Evolutionary conservation across 2,329 filamentous ascomycete species (phyloP).

Genomic region (Penicillium sumatraense): DNA sequence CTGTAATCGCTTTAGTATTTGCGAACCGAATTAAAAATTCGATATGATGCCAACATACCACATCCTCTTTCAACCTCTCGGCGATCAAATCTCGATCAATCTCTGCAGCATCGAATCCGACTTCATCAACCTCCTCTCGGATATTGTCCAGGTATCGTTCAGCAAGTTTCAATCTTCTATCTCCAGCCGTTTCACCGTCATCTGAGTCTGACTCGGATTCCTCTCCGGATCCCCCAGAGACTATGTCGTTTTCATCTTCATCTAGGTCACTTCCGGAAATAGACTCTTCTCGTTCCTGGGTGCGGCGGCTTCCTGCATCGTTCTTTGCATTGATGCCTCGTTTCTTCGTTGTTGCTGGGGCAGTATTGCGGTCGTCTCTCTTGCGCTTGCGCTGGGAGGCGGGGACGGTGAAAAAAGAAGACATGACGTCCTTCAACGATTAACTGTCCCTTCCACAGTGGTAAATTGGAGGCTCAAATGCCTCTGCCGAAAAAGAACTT

Average conservation of each 20-base stretch:
- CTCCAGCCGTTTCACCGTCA: conserved; percentile 80
- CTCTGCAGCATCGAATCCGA: conserved; percentile 90
- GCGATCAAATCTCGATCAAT: conserved; percentile 92
- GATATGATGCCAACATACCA: conserved; percentile 53
- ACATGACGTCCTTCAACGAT: conserved; percentile 61
- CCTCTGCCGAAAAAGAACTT: conserved; percentile 9
- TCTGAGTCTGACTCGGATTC: conserved; percentile 71
- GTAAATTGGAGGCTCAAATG: conserved; percentile 8
- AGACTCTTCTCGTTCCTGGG: conserved; percentile 69
- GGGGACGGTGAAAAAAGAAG: conserved; percentile 92
- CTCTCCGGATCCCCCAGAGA: conserved; percentile 52
- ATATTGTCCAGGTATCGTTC: conserved; percentile 94
- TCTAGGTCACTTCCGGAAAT: conserved; percentile 84
- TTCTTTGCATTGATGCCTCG: conserved; percentile 45
- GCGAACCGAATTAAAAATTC: neutral
- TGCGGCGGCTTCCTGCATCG: conserved; percentile 49
- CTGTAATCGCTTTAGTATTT: conserved; percentile 32
- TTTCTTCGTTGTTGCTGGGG: conserved; percentile 51
- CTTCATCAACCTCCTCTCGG: conserved; percentile 77
- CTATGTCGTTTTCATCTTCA: conserved; percentile 61
- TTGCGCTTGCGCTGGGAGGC: conserved; percentile 91
- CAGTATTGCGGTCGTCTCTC: conserved; percentile 57
- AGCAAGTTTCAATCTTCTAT: conserved; percentile 82
- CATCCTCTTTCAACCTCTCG: conserved; percentile 86
- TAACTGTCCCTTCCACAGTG: conserved; percentile 5